Evolutionary conservation across 1,284 basidiomycete species (phyloP).

Genomic region (Leccinum huronense): DNA sequence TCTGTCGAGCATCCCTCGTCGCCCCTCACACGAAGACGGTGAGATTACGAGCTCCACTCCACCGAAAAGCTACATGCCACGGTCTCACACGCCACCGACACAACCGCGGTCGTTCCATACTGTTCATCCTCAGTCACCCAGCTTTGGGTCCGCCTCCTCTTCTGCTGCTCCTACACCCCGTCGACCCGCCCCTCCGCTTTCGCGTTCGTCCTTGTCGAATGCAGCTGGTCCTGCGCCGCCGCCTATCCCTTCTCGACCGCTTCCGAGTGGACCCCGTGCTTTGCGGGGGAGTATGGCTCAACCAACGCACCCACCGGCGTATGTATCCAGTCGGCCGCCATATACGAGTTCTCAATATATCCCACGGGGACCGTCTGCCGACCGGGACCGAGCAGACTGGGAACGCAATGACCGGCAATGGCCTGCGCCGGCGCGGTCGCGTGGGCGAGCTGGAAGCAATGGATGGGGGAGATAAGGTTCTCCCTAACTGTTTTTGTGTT

Average conservation of each 20-base stretch:
- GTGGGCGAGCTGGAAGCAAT: slow-evolving; percentile 34
- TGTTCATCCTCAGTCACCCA: slow-evolving; percentile 29
- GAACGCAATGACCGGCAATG: slow-evolving; percentile 38
- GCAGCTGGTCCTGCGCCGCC: slow-evolving; percentile 25
- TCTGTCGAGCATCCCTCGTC: slow-evolving; percentile 22
- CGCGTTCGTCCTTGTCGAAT: slow-evolving; percentile 29
- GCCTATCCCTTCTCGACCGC: slow-evolving; percentile 35
- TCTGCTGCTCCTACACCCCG: slow-evolving; percentile 27
- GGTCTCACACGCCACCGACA: slow-evolving; percentile 44
- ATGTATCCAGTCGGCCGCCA: slow-evolving; percentile 26
- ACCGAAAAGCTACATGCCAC: slow-evolving; percentile 37
- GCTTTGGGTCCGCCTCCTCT: slow-evolving; percentile 23
- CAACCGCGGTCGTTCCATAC: slow-evolving; percentile 46
- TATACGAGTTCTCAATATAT: slow-evolving; percentile 29
- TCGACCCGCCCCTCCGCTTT: slow-evolving; percentile 31
- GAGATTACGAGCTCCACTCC: slow-evolving; percentile 47
- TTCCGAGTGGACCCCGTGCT: slow-evolving; percentile 56
- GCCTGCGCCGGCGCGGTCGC: slow-evolving; percentile 25
- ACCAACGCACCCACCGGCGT: slow-evolving; percentile 25
- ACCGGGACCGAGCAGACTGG: slow-evolving; percentile 41
- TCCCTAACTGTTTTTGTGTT: slow-evolving; percentile 2
- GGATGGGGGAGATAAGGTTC: slow-evolving; percentile 33
- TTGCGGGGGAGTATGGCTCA: slow-evolving; percentile 38
- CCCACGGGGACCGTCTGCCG: slow-evolving; percentile 47
- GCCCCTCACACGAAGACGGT: slow-evolving; percentile 41